Evolutionary conservation across 2,329 filamentous ascomycete genomes (phyloP).

Genomic region (Exserohilum turcica): DNA sequence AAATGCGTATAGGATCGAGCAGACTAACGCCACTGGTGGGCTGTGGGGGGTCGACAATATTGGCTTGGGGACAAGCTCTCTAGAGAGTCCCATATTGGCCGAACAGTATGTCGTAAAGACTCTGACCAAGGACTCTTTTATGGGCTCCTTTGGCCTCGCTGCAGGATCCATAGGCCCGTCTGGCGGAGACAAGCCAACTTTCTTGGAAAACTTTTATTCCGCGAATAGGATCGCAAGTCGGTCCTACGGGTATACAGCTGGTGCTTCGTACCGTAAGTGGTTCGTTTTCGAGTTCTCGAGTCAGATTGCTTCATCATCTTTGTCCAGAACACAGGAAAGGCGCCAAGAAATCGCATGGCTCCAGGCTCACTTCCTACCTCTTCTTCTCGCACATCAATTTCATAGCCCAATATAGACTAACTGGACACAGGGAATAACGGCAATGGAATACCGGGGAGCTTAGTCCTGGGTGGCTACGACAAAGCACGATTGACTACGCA

Average conservation of each 20-base stretch:
- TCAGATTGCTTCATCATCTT: neutral
- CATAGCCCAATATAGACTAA: constrained; percentile 10
- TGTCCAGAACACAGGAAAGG: no score
- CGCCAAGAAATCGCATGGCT: no score
- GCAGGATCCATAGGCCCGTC: constrained; percentile 13
- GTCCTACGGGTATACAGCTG: constrained; percentile 45
- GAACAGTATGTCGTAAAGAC: constrained; percentile 29
- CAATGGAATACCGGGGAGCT: constrained; percentile 35
- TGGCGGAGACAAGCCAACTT: constrained; percentile 18
- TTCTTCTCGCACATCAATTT: no score
- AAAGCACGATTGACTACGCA: constrained; percentile 34
- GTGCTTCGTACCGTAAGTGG: constrained; percentile 44
- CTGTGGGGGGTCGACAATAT: constrained; percentile 32
- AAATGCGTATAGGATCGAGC: constrained; percentile 1
- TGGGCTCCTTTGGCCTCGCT: constrained; percentile 41
- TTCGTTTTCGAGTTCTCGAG: no score
- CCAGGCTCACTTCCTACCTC: neutral
- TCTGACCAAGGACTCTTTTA: constrained; percentile 29
- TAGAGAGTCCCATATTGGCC: constrained; percentile 13
- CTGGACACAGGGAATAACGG: constrained; percentile 30
- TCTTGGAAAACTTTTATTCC: constrained; percentile 27
- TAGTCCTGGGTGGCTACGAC: constrained; percentile 52
- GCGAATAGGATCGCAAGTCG: constrained; percentile 26
- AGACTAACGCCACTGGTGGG: constrained; percentile 17
- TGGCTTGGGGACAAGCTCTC: constrained; percentile 32